phyloP scores from a whole-genome alignment of 2,329 filamentous ascomycete genomes.

The Lizonia empirigonia region DNA sequence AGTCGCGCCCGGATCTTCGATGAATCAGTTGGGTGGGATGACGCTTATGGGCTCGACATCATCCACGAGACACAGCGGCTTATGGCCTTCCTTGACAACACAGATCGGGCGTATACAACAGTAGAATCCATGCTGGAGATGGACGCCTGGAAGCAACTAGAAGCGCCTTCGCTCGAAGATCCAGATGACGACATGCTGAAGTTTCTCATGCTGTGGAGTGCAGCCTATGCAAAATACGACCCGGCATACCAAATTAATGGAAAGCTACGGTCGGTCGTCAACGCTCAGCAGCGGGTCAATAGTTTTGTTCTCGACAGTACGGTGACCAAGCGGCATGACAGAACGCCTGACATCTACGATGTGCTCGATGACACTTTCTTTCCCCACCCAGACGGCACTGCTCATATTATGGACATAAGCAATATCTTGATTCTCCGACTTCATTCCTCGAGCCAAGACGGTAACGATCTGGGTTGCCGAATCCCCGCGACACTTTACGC shows the following conservation, averaged over 20 bases:
- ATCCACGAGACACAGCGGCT: constrained; percentile 65
- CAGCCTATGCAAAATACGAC: constrained; percentile 51
- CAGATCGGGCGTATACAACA: constrained; percentile 64
- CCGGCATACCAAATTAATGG: constrained; percentile 51
- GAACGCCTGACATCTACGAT: constrained; percentile 57
- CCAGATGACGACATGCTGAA: constrained; percentile 49
- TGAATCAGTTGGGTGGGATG: constrained; percentile 37
- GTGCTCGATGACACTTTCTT: constrained; percentile 59
- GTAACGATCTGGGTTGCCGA: constrained; percentile 52
- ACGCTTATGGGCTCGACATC: constrained; percentile 48
- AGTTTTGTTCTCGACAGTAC: constrained; percentile 40
- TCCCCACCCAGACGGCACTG: constrained; percentile 26
- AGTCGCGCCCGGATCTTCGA: constrained; percentile 58
- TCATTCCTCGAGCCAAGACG: constrained; percentile 42
- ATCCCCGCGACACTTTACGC: constrained; percentile 62
- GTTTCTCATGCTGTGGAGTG: constrained; percentile 58
- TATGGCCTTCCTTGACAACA: constrained; percentile 65
- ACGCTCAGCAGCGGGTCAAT: constrained; percentile 34
- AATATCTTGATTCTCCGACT: constrained; percentile 60
- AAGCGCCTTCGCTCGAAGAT: constrained; percentile 22
- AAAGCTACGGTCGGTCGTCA: constrained; percentile 52
- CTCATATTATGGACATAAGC: constrained; percentile 47
- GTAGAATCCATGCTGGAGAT: constrained; percentile 57
- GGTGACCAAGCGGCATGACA: constrained; percentile 27
- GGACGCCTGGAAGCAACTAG: constrained; percentile 42